Evolutionary conservation across 306 rosid species (phyloP).

Genomic region (Ammopiptanthus mongolicus): DNA sequence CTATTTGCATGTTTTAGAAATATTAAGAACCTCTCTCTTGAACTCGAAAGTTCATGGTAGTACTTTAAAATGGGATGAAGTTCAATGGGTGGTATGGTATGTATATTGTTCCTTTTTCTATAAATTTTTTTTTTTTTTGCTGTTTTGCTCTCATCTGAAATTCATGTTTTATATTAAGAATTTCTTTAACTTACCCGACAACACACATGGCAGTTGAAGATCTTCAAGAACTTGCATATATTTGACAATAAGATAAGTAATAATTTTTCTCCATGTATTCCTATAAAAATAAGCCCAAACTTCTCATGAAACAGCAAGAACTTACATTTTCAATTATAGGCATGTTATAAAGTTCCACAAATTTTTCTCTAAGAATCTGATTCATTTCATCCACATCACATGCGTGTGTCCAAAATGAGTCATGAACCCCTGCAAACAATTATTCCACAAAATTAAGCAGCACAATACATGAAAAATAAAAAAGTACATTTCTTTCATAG

Average conservation of each 20-base stretch:
- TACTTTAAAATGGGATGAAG: not conserved
- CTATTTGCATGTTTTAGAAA: not conserved
- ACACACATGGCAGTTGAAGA: not conserved
- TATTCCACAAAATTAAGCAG: conserved; percentile 7
- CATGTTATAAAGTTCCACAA: conserved; percentile 78
- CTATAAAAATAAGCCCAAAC: not conserved
- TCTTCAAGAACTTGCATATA: not conserved
- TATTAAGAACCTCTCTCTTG: not conserved
- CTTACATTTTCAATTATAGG: conserved; percentile 45
- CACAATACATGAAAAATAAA: not conserved
- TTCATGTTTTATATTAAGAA: not conserved
- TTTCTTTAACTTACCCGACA: not conserved
- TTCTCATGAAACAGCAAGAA: not conserved
- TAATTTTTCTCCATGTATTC: not conserved
- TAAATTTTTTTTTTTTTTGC: not conserved
- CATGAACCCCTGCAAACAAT: conserved; percentile 72
- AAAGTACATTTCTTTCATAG: not conserved
- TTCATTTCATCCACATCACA: conserved; percentile 79
- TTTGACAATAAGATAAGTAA: not conserved
- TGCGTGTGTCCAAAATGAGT: conserved; percentile 90
- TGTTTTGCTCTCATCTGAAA: not conserved
- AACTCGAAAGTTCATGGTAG: not conserved
- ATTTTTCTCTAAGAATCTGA: conserved; percentile 57
- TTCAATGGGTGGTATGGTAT: not conserved
- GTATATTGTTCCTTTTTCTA: not conserved